Evolutionary conservation across 495 filamentous ascomycete genomes (phyloP), one percentile per base, ranked within the genome.

Genomic region (Paragyromitra xinjiangensis): DNA sequence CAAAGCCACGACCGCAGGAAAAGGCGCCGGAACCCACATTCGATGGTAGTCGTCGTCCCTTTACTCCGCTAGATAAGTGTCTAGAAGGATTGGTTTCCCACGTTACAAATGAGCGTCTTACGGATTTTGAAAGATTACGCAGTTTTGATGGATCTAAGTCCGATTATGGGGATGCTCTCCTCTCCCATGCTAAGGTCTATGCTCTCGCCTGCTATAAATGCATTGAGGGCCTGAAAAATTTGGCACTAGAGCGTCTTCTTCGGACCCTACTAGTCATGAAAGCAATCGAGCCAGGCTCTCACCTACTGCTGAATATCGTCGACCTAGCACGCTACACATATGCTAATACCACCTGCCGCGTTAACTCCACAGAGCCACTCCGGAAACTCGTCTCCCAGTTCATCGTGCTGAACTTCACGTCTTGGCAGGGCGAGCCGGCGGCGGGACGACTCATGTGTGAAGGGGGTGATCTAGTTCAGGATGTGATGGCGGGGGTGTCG

Each of bases 131-230:
- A n/a, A 42, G 71, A 39, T 48, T 73, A 12, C n/a, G 58, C 3
- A 2, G 50, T 9, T 67, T 56, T 1, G 63, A 59, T 29, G 22
- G 7, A 16, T 0, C 48, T 2, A 24, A 12, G 6, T 44, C 24
- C 5, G 63, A 73, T 34, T 48, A 70, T 12, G 22, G 12, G 9
- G 22, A 69, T 7, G n/a, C 19, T 11, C 37, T 73, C 1, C 50
- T 58, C 8, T 34, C 34, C 0, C 71, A 73, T 3, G 71, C 50
- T 2, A 61, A 39, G 16, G 16, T 61, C 1, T 74, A 74, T 24
- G 53, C 40, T 3, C 51, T 74, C 0, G 64, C 71, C 0, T 51
- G 53, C 2, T 70, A n/a, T 12, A 69, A 69, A 55, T 24, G 26
- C 5, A 70, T 71, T 0, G 6, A 48, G 1, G 9, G 6, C 2